Evolutionary conservation across 768 basidiomycete genomes (phyloP).

Genomic region (Leccinum disarticulatum): DNA sequence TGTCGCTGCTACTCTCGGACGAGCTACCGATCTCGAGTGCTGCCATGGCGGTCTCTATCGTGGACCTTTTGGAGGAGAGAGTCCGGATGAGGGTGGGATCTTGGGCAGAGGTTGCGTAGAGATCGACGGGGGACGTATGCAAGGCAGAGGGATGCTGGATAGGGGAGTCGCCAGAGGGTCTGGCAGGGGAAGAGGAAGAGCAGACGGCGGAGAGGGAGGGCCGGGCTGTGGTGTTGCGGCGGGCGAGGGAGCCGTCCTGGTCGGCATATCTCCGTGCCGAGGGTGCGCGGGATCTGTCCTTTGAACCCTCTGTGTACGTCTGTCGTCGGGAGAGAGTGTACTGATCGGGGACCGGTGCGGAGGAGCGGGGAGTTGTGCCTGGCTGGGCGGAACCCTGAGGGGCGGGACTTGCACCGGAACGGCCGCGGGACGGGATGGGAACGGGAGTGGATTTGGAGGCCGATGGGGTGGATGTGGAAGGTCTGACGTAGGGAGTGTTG

Average conservation of each 20-base stretch:
- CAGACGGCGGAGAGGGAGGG: conserved; percentile 44
- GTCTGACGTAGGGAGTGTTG: conserved; percentile 27
- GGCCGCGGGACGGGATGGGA: conserved; percentile 44
- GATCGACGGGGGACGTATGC: conserved; percentile 25
- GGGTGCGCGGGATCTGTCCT: conserved; percentile 59
- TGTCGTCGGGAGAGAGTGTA: conserved; percentile 47
- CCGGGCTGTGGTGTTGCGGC: conserved; percentile 48
- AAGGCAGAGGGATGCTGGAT: conserved; percentile 16
- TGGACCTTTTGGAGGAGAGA: conserved; percentile 32
- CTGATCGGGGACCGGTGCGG: conserved; percentile 43
- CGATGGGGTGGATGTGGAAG: conserved; percentile 25
- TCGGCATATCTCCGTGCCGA: conserved; percentile 62
- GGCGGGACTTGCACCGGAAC: conserved; percentile 53
- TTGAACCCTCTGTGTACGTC: conserved; percentile 48
- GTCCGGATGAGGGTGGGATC: conserved; percentile 36
- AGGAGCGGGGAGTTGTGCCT: conserved; percentile 33
- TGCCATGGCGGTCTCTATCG: conserved; percentile 41
- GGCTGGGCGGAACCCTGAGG: conserved; percentile 24
- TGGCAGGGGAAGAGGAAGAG: conserved; percentile 29
- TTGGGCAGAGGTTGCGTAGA: conserved; percentile 24
- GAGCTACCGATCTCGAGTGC: conserved; percentile 40
- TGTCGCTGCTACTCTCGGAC: conserved; percentile 63
- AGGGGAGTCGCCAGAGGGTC: conserved; percentile 21
- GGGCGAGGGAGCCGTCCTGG: conserved; percentile 46
- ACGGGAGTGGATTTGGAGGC: conserved; percentile 40